Evolutionary conservation across 768 basidiomycete species (phyloP).

Genomic region (Plicaturopsis crispa): DNA sequence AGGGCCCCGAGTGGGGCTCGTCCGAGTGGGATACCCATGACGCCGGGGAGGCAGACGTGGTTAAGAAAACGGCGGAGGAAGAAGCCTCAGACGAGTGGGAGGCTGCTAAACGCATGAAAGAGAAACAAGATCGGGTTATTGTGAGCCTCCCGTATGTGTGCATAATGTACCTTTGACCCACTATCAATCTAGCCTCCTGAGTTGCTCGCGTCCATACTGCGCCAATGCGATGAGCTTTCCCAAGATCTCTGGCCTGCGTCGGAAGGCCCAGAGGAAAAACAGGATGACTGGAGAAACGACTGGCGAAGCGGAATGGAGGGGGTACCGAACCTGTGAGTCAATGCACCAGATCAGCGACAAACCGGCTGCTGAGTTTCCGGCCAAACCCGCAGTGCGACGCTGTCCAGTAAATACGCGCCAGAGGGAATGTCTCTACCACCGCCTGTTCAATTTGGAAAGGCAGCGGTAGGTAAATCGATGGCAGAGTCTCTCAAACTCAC

Average conservation of each 20-base stretch:
- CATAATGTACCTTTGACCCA: constrained; percentile 9
- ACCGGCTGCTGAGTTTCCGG: no score
- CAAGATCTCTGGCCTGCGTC: constrained; percentile 43
- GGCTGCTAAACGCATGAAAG: constrained; percentile 46
- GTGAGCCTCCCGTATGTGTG: constrained; percentile 43
- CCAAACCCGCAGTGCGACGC: neutral
- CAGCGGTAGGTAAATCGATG: constrained; percentile 50
- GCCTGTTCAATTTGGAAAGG: constrained; percentile 41
- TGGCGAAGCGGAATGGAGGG: constrained; percentile 38
- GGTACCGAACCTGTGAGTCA: constrained; percentile 57
- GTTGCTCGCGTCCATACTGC: constrained; percentile 48
- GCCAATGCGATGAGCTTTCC: constrained; percentile 43
- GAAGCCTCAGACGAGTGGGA: constrained; percentile 61
- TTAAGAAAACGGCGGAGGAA: constrained; percentile 10
- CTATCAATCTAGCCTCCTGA: constrained; percentile 52
- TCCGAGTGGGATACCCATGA: constrained; percentile 30
- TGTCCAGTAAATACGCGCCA: constrained; percentile 21
- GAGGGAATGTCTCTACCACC: constrained; percentile 43
- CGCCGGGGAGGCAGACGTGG: constrained; percentile 5
- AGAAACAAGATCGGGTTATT: constrained; percentile 52
- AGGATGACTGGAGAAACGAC: constrained; percentile 19
- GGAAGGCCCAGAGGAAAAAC: constrained; percentile 1
- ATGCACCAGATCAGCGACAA: no score
- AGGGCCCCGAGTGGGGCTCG: constrained; percentile 28
- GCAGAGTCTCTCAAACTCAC: constrained; percentile 58